These are phyloP conservation scores for Chalciporus sphaerocephalus DNA, from an alignment of 768 basidiomycete genomes.

Conservation along the genomic window DNA sequence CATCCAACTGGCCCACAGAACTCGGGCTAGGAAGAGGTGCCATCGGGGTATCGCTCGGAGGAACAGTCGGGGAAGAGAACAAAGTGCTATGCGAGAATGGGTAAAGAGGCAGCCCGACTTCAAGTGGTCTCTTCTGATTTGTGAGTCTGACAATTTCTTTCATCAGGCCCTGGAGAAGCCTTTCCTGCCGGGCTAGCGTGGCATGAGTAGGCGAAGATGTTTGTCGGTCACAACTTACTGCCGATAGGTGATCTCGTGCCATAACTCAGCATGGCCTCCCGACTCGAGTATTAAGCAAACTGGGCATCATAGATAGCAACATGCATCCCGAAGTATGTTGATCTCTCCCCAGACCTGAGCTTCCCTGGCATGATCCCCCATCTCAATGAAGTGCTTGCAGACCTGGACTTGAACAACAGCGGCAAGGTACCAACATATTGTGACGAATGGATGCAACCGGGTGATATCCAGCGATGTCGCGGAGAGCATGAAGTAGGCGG, in stretches of 20 bases:
- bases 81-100: conserved; percentile 70
- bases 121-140: conserved; percentile 71
- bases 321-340: conserved; percentile 65
- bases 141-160: conserved; percentile 81
- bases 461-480: conserved; percentile 80
- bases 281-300: conserved; percentile 27
- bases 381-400: conserved; percentile 83
- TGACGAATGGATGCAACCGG: conserved; percentile 76
- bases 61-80: conserved; percentile 48
- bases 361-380: conserved; percentile 68
- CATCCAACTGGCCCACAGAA: conserved; percentile 7
- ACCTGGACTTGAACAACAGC: conserved; percentile 83
- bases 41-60: conserved; percentile 27
- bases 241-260: conserved; percentile 78
- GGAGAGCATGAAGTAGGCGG: conserved; percentile 72
- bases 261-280: conserved; percentile 81
- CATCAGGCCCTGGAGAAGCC: conserved; percentile 78
- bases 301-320: not conserved
- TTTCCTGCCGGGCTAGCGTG: conserved; percentile 71
- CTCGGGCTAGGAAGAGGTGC: conserved; percentile 29
- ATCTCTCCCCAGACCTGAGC: conserved; percentile 85
- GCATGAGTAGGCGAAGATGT: not conserved
- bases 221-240: conserved; percentile 44
- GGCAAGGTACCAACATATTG: conserved; percentile 88
- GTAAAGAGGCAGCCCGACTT: conserved; percentile 76